Evolutionary conservation across 345 rosid species (phyloP).

Genomic region (Psidium guajava): DNA sequence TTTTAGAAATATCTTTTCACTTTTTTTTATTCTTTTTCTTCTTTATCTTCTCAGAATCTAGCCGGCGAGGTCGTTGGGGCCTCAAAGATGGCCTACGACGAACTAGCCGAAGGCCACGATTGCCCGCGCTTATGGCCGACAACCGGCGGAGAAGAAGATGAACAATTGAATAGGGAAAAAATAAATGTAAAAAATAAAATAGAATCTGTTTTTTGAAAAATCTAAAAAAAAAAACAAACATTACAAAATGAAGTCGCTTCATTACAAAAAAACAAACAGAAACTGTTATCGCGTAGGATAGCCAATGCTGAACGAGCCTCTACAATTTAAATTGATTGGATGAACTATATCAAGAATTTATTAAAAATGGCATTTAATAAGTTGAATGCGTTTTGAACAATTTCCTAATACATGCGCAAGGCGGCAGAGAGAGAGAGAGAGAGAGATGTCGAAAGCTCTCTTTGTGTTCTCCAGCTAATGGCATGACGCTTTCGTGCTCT

Average conservation of each 20-base stretch:
- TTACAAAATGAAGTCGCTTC: rapidly evolving
- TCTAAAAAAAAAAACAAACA: neutral
- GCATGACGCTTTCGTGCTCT: neutral
- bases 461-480: neutral
- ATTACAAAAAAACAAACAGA: too few relatives aligned
- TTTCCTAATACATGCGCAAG: neutral
- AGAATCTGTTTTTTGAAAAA: neutral
- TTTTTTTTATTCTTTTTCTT: neutral
- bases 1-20: too few relatives aligned
- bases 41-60: neutral
- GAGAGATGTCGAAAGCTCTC: neutral
- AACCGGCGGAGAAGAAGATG: neutral
- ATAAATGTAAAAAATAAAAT: too few relatives aligned
- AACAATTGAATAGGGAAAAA: neutral
- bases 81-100: neutral
- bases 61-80: neutral
- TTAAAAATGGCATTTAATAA: neutral
- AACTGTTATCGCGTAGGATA: too few relatives aligned
- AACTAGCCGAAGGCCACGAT: neutral
- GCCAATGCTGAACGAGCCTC: too few relatives aligned
- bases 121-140: neutral
- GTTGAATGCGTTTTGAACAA: neutral
- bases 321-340: neutral
- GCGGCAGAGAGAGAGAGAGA: neutral
- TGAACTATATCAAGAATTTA: neutral